A percentile compares a stretch with the other conserved stretches of the same genome.
Evolutionary conservation across 1,284 basidiomycete species (phyloP).

Genomic region (Cutaneotrichosporon mucoides): DNA sequence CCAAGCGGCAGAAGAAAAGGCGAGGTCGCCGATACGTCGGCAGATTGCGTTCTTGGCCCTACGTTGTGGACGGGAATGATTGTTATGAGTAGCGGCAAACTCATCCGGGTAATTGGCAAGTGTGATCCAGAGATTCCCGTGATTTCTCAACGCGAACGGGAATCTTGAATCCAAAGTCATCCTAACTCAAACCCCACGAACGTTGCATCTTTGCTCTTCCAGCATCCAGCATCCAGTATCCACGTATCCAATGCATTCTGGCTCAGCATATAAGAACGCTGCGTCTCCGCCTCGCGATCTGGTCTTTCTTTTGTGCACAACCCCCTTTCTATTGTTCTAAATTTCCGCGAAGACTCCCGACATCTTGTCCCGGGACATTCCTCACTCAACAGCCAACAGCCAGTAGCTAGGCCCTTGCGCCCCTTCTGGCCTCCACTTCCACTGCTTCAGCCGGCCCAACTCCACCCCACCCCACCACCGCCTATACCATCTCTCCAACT

Average conservation of each 20-base stretch:
- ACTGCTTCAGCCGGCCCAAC: not conserved
- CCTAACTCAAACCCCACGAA: not conserved
- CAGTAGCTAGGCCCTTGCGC: too few relatives aligned
- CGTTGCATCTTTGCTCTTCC: too few relatives aligned
- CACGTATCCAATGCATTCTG: too few relatives aligned
- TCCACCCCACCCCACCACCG: not conserved
- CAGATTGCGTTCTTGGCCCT: too few relatives aligned
- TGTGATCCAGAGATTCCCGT: not conserved
- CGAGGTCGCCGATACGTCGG: too few relatives aligned
- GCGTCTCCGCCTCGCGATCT: not conserved
- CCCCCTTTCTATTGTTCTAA: too few relatives aligned
- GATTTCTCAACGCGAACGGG: conserved; percentile 1
- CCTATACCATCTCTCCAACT: not conserved
- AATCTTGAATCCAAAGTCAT: not conserved
- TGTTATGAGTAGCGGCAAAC: not conserved
- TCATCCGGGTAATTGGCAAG: not conserved
- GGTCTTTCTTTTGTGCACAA: not conserved
- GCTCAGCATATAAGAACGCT: too few relatives aligned
- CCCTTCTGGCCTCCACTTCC: not conserved
- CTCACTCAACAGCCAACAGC: too few relatives aligned
- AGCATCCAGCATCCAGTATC: too few relatives aligned
- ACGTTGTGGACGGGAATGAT: not conserved
- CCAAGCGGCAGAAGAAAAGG: too few relatives aligned
- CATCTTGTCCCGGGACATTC: too few relatives aligned
- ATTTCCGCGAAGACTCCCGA: too few relatives aligned